Percentiles rank a stretch among this genome's conserved stretches.
phyloP scores from a whole-genome alignment of 371 early-diverging fungal genomes.

The Mucor saturninus region DNA sequence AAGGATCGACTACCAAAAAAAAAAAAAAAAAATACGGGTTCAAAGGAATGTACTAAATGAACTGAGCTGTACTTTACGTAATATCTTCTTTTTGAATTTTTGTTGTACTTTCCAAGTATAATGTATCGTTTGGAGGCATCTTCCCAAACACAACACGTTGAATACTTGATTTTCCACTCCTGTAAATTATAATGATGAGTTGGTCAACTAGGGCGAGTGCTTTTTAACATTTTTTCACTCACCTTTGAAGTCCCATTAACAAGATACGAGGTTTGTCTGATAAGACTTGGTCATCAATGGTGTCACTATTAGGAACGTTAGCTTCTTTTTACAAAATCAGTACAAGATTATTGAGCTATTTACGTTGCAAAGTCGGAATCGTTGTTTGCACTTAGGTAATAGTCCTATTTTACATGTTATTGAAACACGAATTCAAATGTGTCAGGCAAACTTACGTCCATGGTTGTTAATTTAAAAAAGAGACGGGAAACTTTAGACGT shows the following conservation, averaged over 20 bases:
- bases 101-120: slow-evolving; percentile 87
- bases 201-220: not conserved
- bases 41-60: not conserved
- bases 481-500: not conserved
- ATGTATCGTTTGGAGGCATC: slow-evolving; percentile 90
- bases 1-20: slow-evolving; percentile 66
- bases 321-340: not conserved
- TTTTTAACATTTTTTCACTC: not conserved
- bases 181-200: slow-evolving; percentile 25
- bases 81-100: slow-evolving; percentile 80
- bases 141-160: slow-evolving; percentile 92
- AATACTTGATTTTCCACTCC: slow-evolving; percentile 95
- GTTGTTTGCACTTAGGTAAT: slow-evolving; percentile 21
- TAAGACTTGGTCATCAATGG: slow-evolving; percentile 39
- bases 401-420: slow-evolving; percentile 6
- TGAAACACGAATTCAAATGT: not conserved
- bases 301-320: slow-evolving; percentile 32
- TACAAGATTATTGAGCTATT: not conserved
- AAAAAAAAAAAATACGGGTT: not conserved
- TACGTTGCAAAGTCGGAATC: slow-evolving; percentile 34
- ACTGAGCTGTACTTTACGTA: slow-evolving; percentile 44
- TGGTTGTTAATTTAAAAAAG: not conserved
- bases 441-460: no score
- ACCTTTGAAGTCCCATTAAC: slow-evolving; percentile 74
- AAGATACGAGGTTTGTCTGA: slow-evolving; percentile 65